Percentiles rank a stretch among this genome's conserved stretches.
Evolutionary conservation across 331 rosid species (phyloP).

Genomic region (Malus hybrid): DNA sequence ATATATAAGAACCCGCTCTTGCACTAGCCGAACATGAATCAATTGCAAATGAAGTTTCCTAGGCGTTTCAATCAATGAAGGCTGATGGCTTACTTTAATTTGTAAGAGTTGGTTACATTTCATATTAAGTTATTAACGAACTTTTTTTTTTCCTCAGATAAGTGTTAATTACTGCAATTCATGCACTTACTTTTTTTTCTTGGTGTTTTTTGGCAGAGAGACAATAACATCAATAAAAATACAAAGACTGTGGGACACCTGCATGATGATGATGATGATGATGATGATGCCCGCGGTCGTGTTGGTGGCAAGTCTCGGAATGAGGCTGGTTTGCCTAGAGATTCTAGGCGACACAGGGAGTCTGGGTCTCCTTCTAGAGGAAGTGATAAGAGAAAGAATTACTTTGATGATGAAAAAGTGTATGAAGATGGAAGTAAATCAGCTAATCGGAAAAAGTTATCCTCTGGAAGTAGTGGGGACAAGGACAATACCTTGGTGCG

Average conservation of each 20-base stretch:
- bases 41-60: conserved; percentile 87
- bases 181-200: conserved; percentile 31
- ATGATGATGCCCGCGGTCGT: conserved; percentile 4
- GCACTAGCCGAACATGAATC: conserved; percentile 78
- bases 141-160: conserved; percentile 8
- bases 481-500: conserved; percentile 19
- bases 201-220: conserved; percentile 37
- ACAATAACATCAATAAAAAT: conserved; percentile 11
- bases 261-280: not conserved
- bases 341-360: conserved; percentile 21
- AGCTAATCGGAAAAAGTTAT: conserved; percentile 16
- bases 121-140: conserved; percentile 7
- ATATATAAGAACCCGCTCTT: conserved; percentile 76
- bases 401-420: conserved; percentile 21
- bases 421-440: conserved; percentile 19
- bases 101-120: conserved; percentile 92
- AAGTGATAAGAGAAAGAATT: conserved; percentile 24
- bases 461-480: conserved; percentile 46
- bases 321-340: conserved; percentile 26
- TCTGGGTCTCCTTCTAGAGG: conserved; percentile 26
- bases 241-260: conserved; percentile 16
- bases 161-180: conserved; percentile 8
- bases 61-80: conserved; percentile 97
- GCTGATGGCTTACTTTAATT: conserved; percentile 89
- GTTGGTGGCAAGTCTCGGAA: conserved; percentile 6